Evolutionary conservation across 1,284 basidiomycete species (phyloP), one percentile per base, ranked within the genome.

Genomic region (Cryptococcus floricola): DNA sequence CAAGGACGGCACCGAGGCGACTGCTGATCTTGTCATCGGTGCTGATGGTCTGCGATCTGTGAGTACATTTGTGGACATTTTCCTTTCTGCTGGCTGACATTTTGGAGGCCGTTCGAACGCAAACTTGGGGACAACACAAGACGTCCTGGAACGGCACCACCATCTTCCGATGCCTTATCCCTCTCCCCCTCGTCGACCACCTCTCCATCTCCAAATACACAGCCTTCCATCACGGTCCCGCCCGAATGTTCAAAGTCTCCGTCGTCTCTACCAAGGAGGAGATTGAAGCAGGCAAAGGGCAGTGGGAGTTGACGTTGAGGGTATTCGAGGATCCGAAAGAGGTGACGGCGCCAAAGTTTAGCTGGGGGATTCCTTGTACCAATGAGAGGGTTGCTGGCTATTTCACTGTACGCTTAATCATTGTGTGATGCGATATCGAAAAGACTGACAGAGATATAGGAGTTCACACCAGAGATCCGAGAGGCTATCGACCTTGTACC

Each of bases 21-120:
- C 61, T 9, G 60, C 62, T 1, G 68, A 70, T 48, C 54, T 72
- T 14, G 34, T 72, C 25, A 56, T 72, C 27, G 70, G 70, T 5
- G 70, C 67, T 1, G 70, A 72, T 49, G 70, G 70, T 4, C 64
- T 72, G 14, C 61, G 70, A 14, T 69, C 67, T 7, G 67, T 67
- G 31, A 51, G 65, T 31, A 1, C 14, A 23, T 25, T 23, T 23
- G 23, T 23, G 2, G 2, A 23, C 23, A 23, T 3, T 23, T 23
- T 23, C 23, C 23, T 23, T 23, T 23, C 7, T 34, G 10, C 31
- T 10, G 10, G 5, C 31, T 34, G 31, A 34, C 10, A 10, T 34
- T 34, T 3, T 34, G 31, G 7, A 34, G 31, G 31, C 10, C 10
- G 31, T 34, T 10, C 31, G 31, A 8, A 34, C 31, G 7, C 7